Conservation (phyloP, 441 rosid species). For the Populus hybrid region DNA sequence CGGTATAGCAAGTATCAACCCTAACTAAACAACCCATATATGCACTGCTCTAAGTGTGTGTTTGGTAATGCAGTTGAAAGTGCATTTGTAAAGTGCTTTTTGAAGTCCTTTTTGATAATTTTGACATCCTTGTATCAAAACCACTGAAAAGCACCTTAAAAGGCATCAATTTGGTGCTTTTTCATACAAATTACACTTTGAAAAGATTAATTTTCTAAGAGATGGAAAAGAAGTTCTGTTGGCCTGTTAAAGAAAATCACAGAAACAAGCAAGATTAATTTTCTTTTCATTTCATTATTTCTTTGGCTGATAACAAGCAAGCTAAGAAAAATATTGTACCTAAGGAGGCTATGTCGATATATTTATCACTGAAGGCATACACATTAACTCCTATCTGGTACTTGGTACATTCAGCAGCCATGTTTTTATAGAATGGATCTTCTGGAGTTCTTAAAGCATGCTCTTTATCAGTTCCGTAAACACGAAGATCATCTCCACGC, state of each 20-base stretch:
- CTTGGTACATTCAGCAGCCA: conserved; percentile 99
- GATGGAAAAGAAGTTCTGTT: not conserved
- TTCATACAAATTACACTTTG: not conserved
- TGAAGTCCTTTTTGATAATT: no score
- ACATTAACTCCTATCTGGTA: no score
- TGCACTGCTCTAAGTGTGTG: not conserved
- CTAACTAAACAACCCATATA: not conserved
- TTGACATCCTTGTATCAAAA: no score
- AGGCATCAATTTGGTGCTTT: no score
- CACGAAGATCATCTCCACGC: conserved; percentile 96
- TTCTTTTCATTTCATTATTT: not conserved
- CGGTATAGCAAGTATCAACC: not conserved
- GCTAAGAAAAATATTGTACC: conserved; percentile 42
- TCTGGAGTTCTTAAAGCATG: conserved; percentile 78
- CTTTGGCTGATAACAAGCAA: not conserved
- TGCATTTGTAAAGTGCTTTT: no score
- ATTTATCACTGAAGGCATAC: conserved; percentile 91
- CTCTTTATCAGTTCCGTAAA: conserved; percentile 97
- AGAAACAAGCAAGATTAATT: not conserved
- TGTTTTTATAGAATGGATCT: conserved; percentile 93
- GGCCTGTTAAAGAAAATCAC: not conserved
- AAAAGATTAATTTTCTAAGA: not conserved
- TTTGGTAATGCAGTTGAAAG: no score
- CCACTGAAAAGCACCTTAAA: no score
- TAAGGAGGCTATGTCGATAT: conserved; percentile 91